Conservation (phyloP, 192 early-diverging fungal genomes). For the Umbelopsis sp. region DNA sequence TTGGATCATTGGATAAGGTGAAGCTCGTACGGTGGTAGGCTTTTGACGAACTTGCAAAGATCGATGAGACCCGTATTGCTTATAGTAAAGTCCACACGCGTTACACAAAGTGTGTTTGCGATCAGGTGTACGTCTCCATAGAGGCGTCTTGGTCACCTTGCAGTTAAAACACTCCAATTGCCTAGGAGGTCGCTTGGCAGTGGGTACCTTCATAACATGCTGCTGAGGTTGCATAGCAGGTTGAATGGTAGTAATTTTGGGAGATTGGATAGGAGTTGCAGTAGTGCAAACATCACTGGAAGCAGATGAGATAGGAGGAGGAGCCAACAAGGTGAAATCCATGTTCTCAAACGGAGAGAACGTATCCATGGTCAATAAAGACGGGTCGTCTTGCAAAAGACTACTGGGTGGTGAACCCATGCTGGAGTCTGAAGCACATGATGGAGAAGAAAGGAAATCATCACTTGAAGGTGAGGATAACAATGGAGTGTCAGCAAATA, state of each 20-base stretch:
- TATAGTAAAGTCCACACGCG: conserved; percentile 76
- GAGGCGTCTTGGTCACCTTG: conserved; percentile 71
- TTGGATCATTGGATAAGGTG: neutral
- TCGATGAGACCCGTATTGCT: conserved; percentile 62
- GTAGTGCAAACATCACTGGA: neutral
- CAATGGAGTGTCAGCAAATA: conserved; percentile 24
- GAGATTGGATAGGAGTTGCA: conserved; percentile 15
- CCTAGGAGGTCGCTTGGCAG: conserved; percentile 45
- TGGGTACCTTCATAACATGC: conserved; percentile 16
- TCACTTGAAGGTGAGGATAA: conserved; percentile 17
- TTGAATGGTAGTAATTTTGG: conserved; percentile 18
- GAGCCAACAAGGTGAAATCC: conserved; percentile 16
- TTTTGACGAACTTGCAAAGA: conserved; percentile 62
- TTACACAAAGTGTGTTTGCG: conserved; percentile 82
- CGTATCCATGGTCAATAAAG: conserved; percentile 18
- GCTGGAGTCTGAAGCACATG: conserved; percentile 27
- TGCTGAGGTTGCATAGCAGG: conserved; percentile 18
- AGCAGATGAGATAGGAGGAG: neutral
- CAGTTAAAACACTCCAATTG: conserved; percentile 75
- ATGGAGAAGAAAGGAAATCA: conserved; percentile 24
- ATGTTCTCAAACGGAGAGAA: conserved; percentile 13
- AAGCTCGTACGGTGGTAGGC: conserved; percentile 26
- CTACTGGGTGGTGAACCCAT: conserved; percentile 34
- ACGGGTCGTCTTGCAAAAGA: conserved; percentile 21
- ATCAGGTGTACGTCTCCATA: conserved; percentile 81